Base-by-base conservation (phyloP, 1,284 basidiomycete species). In the Malassezia vespertilionis region DNA sequence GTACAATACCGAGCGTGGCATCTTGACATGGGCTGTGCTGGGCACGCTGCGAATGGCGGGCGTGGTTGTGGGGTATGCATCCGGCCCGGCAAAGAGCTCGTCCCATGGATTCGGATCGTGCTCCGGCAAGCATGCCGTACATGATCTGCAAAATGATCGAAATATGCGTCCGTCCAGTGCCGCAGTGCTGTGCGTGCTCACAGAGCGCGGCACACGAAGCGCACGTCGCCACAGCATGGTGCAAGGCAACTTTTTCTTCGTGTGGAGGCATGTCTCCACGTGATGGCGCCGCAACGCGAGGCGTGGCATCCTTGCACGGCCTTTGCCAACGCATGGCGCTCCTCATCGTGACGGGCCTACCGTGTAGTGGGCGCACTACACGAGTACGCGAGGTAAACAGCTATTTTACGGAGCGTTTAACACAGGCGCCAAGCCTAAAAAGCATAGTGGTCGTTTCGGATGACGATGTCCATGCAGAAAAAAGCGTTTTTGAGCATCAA, bases 301-400 rank as follows among this genome's bases (percentile, higher is more conserved):
- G n/a, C n/a, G n/a, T n/a, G n/a, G n/a, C n/a, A n/a, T n/a, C n/a
- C n/a, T n/a, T n/a, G n/a, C n/a, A n/a, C n/a, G n/a, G n/a, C n/a
- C n/a, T n/a, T n/a, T n/a, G n/a, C n/a, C n/a, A n/a, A n/a, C n/a
- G n/a, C 40, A 96, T 96, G 90, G 88, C 90, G n/a, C 77, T 96
- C 42, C 76, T 97, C 57, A 90, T 88, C 3, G 76, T 96, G 32
- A 80, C 84, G n/a, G 91, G 91, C 9, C 88, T 80, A 71, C 90
- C 91, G 0, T 82, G 77, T 60, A 82, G 83, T 33, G 90, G 91
- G 44, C 95, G 96, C 71, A 79, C 83, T 0, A 76, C 72, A n/a
- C 75, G 88, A 35, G 82, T 82, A 0, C 56, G 72, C 1, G 80
- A 88, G 65, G 76, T 96, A 42, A 76, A 77, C 34, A 58, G 65